phyloP scores from a whole-genome alignment of 2,329 filamentous ascomycete species.

The Lecanoromycetidae sp. region DNA sequence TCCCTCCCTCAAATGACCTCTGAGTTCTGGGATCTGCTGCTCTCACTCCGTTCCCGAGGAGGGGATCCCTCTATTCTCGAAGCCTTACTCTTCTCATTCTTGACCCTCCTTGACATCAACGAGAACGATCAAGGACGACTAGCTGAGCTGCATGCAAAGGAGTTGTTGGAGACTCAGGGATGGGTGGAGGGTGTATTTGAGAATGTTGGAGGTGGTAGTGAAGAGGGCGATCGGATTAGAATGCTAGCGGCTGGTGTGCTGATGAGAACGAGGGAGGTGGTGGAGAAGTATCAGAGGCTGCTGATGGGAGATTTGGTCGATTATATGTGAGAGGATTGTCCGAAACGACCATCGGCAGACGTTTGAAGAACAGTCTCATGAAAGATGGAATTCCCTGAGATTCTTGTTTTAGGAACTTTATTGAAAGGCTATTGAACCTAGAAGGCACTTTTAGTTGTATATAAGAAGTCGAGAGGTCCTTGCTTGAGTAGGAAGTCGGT shows the following conservation, averaged over 20 bases:
- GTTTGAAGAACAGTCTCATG: neutral
- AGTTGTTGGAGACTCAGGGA: conserved; percentile 73
- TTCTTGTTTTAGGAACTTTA: no score
- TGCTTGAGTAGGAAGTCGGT: no score
- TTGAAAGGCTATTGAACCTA: no score
- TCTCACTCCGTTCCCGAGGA: conserved; percentile 47
- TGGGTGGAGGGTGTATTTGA: conserved; percentile 75
- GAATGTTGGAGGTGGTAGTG: conserved; percentile 33
- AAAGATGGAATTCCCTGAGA: no score
- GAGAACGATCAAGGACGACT: conserved; percentile 57
- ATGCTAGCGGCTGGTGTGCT: conserved; percentile 66
- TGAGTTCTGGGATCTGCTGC: conserved; percentile 73
- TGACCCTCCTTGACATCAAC: conserved; percentile 74
- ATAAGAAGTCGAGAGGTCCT: no score
- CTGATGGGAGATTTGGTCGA: conserved; percentile 47
- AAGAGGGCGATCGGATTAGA: conserved; percentile 68
- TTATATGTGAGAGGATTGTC: neutral
- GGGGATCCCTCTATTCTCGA: conserved; percentile 52
- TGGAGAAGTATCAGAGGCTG: conserved; percentile 67
- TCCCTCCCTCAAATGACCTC: conserved; percentile 67
- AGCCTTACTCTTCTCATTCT: conserved; percentile 64
- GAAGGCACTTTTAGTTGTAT: no score
- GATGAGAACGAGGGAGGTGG: conserved; percentile 65
- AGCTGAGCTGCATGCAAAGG: conserved; percentile 59
- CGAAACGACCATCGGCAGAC: neutral